Percentiles rank a stretch among this genome's conserved stretches.
phyloP scores from a whole-genome alignment of 2,329 filamentous ascomycete species.

The Stemphylium beticola region DNA sequence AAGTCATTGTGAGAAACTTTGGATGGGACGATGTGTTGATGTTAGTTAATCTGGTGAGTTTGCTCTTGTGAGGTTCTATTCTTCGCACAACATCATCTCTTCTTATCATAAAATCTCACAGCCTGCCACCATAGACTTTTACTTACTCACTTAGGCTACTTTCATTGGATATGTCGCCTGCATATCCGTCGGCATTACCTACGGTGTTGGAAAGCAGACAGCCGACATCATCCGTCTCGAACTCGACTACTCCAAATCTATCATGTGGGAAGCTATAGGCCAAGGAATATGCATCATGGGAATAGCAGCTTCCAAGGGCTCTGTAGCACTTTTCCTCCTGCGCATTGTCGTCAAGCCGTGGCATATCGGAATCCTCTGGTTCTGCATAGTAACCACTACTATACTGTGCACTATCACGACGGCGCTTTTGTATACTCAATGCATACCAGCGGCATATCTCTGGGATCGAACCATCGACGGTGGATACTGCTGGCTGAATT shows the following conservation, averaged over 20 bases:
- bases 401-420: constrained; percentile 37
- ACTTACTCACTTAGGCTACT: constrained; percentile 19
- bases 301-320: constrained; percentile 39
- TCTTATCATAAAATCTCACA: neutral
- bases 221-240: constrained; percentile 24
- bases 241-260: constrained; percentile 36
- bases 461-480: constrained; percentile 36
- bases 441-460: constrained; percentile 31
- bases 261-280: constrained; percentile 41
- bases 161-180: constrained; percentile 36
- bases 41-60: constrained; percentile 34
- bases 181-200: constrained; percentile 30
- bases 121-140: neutral
- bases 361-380: constrained; percentile 41
- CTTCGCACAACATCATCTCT: neutral
- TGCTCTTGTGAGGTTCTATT: neutral
- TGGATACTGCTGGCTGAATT: constrained; percentile 36
- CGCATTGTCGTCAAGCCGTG: constrained; percentile 38
- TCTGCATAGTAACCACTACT: constrained; percentile 36
- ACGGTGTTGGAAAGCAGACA: constrained; percentile 38
- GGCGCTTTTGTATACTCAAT: constrained; percentile 35
- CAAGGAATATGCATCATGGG: constrained; percentile 42
- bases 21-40: constrained; percentile 42
- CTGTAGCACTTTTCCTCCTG: constrained; percentile 40
- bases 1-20: constrained; percentile 33